Evolutionary conservation across 2,329 filamentous ascomycete genomes (phyloP).

Genomic region (Balansia obtecta): DNA sequence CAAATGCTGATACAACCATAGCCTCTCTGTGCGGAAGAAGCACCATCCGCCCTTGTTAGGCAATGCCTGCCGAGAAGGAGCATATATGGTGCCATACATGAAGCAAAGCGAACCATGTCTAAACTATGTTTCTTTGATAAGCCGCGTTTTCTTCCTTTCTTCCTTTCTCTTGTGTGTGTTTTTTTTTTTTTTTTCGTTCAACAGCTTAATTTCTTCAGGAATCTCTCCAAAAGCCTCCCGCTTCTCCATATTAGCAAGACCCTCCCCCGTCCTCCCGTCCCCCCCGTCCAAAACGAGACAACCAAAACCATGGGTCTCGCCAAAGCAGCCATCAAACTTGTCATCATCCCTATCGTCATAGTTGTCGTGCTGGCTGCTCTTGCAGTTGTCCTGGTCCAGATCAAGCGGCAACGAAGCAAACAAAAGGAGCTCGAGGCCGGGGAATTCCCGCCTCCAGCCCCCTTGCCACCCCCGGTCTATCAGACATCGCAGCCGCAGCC

Average conservation of each 20-base stretch:
- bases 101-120: no score
- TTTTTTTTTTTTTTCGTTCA: no score
- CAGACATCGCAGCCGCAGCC: neutral
- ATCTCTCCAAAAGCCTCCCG: no score
- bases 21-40: neutral
- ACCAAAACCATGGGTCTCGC: neutral
- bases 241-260: neutral
- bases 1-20: neutral
- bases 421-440: neutral
- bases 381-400: neutral
- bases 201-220: no score
- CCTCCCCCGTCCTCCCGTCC: no score
- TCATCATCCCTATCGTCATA: slow-evolving; percentile 1
- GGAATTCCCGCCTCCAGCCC: neutral
- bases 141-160: no score
- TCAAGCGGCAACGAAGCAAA: neutral
- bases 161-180: no score
- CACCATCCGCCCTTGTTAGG: neutral
- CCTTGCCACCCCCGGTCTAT: neutral
- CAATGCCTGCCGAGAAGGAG: neutral
- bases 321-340: slow-evolving; percentile 1
- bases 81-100: neutral
- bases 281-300: neutral
- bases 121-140: no score
- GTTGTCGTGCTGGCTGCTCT: neutral